A percentile compares a stretch with the other conserved stretches of the same genome.
Evolutionary conservation across 1,139 yeast species (phyloP).

Genomic region (Yarrowia galli): DNA sequence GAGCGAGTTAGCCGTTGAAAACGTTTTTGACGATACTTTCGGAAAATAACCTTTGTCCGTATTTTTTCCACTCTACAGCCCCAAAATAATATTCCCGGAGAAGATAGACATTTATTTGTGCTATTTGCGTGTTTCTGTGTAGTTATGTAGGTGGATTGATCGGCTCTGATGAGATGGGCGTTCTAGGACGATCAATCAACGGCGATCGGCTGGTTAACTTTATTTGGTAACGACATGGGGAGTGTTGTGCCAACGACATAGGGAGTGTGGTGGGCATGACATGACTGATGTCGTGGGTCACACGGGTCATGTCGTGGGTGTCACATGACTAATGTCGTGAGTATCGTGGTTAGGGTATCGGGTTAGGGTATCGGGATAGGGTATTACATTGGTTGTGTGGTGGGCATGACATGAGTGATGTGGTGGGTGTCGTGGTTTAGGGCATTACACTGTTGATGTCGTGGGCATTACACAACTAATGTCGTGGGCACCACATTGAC

Average conservation of each 20-base stretch:
- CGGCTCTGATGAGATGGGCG: background rate
- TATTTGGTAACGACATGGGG: background rate
- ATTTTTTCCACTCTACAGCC: background rate
- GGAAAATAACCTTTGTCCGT: background rate
- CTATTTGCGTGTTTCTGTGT: background rate
- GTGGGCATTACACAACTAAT: too few species aligned
- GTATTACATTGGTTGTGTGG: too few species aligned
- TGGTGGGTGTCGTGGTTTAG: too few species aligned
- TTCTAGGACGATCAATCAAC: background rate
- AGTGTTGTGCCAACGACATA: background rate
- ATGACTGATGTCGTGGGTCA: too few species aligned
- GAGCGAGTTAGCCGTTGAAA: background rate
- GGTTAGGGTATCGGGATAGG: too few species aligned
- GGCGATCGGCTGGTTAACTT: background rate
- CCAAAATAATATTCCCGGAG: background rate
- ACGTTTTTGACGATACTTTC: background rate
- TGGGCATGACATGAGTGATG: too few species aligned
- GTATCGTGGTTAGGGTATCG: too few species aligned
- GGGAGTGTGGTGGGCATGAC: too few species aligned
- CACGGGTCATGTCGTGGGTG: too few species aligned
- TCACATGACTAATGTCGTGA: too few species aligned
- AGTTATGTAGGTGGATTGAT: background rate
- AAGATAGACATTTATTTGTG: background rate
- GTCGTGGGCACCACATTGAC: too few species aligned
- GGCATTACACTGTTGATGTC: too few species aligned